Evolutionary conservation across 2,329 filamentous ascomycete genomes (phyloP).

Genomic region (Aspergillus nomiae): DNA sequence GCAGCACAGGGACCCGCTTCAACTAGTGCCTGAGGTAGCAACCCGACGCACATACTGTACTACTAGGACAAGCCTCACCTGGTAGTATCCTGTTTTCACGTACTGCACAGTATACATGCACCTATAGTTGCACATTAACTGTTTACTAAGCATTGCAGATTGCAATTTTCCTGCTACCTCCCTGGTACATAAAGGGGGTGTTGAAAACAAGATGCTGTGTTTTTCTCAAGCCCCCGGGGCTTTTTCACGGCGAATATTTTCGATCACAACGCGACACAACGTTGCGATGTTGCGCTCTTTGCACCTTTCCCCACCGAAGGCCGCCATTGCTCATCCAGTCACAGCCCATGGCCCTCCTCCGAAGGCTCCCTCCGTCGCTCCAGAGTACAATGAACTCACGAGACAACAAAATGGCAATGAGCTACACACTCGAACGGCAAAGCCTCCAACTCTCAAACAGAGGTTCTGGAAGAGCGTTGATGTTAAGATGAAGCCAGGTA

Average conservation of each 20-base stretch:
- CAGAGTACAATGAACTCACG: slow-evolving; percentile 51
- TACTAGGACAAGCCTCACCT: not conserved
- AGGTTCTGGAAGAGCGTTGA: slow-evolving; percentile 88
- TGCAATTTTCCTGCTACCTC: not conserved
- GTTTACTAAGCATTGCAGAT: not conserved
- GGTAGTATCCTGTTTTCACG: not conserved
- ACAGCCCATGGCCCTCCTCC: slow-evolving; percentile 64
- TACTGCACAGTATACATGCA: not conserved
- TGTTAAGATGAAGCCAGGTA: slow-evolving; percentile 69
- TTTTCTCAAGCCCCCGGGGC: slow-evolving; percentile 25
- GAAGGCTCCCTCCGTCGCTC: slow-evolving; percentile 54
- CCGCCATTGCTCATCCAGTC: slow-evolving; percentile 59
- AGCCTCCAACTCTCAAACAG: slow-evolving; percentile 57
- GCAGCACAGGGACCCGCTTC: not conserved
- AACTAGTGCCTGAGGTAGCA: not conserved
- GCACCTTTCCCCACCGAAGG: slow-evolving; percentile 38
- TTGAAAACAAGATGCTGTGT: slow-evolving; percentile 20
- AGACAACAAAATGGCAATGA: slow-evolving; percentile 48
- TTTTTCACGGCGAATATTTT: slow-evolving; percentile 22
- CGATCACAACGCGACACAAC: slow-evolving; percentile 17
- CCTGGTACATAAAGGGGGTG: not conserved
- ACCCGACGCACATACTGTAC: not conserved
- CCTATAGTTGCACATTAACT: not conserved
- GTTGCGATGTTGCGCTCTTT: slow-evolving; percentile 30
- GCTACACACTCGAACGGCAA: slow-evolving; percentile 24